Evolutionary conservation across 2,329 filamentous ascomycete genomes (phyloP), one percentile per base, ranked within the genome.

Genomic region (Colletotrichum sublineola): DNA sequence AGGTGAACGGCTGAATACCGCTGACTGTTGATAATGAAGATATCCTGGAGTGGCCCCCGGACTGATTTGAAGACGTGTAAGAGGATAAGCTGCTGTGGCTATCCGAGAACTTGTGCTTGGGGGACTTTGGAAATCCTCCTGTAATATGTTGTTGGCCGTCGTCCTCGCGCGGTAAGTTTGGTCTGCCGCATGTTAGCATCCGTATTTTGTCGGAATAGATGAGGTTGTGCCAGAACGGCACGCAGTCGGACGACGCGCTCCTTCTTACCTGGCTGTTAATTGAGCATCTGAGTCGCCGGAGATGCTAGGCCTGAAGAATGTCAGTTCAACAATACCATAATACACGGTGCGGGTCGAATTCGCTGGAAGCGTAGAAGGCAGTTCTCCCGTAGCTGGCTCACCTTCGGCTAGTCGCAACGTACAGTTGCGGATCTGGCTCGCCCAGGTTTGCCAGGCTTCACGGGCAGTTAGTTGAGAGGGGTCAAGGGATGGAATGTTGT

Each of bases 21-120:
- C 84, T 84, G 31, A 86, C 81, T 0, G 86, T 89, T 1, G 88
- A 89, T 55, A 85, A 81, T 0, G 87, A 89, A 1, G 88, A 89
- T 62, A 88, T 82, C 48, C 87, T 82, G 2, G 88, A 89, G 75
- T 89, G 86, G 0, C 82, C 81, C 18, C 80, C 79, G 1, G 86
- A 87, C 55, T 81, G 81, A 0, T 81, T 83, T 3, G 86, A 84
- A 3, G 86, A 85, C 24, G 83, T 82, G 76, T 85, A 85, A 1
- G 85, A 87, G 3, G 86, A 86, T 20, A 87, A 78, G 67, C 85
- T 89, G 81, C 86, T 87, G 65, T 84, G 82, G 74, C 87, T 89
- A 75, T 86, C 84, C 0, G 87, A 88, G 67, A 82, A 83, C 75
- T 82, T 85, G 78, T 86, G 85, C 50, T 74, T 75, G n/a, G 74